Evolutionary conservation across 805 yeast species (phyloP).

Genomic region (Debaryomyces castellii): DNA sequence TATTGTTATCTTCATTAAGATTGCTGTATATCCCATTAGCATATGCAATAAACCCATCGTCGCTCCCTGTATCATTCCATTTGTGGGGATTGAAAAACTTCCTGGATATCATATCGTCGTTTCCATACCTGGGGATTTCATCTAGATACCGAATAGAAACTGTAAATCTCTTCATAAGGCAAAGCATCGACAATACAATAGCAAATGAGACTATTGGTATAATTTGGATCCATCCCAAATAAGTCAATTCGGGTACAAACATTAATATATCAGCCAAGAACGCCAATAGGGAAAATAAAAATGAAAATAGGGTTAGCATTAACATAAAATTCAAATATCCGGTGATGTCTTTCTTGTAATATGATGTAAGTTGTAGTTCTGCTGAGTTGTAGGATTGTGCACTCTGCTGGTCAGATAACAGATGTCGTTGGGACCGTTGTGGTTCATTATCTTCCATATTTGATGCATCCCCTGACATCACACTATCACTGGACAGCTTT

Average conservation of each 20-base stretch:
- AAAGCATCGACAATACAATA: constrained; percentile 60
- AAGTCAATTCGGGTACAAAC: constrained; percentile 71
- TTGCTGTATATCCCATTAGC: constrained; percentile 41
- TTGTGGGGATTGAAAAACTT: constrained; percentile 10
- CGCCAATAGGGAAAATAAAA: constrained; percentile 66
- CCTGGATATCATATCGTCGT: constrained; percentile 34
- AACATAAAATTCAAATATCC: constrained; percentile 50
- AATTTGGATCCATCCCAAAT: constrained; percentile 84
- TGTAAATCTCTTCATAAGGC: constrained; percentile 70
- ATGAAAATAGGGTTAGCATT: constrained; percentile 63
- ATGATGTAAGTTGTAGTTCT: background rate
- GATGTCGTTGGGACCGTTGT: too few relatives aligned
- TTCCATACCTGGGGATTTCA: constrained; percentile 25
- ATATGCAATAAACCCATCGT: constrained; percentile 44
- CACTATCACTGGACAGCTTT: background rate
- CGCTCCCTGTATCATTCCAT: constrained; percentile 34
- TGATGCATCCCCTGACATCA: constrained; percentile 1
- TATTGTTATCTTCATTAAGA: constrained; percentile 4
- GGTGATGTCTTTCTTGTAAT: background rate
- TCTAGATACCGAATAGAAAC: constrained; percentile 47
- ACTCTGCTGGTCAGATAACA: too few relatives aligned
- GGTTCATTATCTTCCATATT: constrained; percentile 2
- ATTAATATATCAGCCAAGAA: constrained; percentile 80
- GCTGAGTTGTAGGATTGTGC: background rate
- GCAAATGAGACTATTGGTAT: constrained; percentile 68